Evolutionary conservation across 352 stramenopile species (phyloP).

Genomic region (Peronospora belbahrii): DNA sequence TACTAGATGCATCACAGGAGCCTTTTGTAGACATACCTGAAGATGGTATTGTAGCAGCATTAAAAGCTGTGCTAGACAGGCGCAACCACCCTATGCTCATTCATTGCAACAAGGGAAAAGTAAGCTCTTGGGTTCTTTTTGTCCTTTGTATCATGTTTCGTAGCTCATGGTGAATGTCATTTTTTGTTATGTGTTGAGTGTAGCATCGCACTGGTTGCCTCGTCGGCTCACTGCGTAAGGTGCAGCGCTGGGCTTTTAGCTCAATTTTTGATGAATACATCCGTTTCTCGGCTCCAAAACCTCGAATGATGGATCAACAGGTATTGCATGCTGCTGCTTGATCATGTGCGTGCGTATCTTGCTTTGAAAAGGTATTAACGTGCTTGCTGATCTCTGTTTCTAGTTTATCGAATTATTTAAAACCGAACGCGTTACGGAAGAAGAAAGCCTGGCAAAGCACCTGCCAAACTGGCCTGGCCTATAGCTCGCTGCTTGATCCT

Average conservation of each 20-base stretch:
- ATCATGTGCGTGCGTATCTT: background rate
- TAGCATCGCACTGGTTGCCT: conserved; percentile 77
- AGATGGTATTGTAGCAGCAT: conserved; percentile 60
- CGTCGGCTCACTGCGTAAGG: conserved; percentile 69
- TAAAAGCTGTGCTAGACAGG: conserved; percentile 74
- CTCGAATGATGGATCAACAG: conserved; percentile 85
- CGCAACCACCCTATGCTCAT: conserved; percentile 85
- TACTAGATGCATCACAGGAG: too few species aligned
- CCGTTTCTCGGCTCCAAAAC: conserved; percentile 76
- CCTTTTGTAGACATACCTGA: conserved; percentile 84
- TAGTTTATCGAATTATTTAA: conserved; percentile 85
- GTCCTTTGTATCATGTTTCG: background rate
- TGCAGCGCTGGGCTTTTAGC: conserved; percentile 77
- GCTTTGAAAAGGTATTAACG: conserved; percentile 2
- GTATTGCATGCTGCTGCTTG: conserved; percentile 10
- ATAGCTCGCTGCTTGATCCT: conserved; percentile 4
- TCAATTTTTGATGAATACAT: conserved; percentile 85
- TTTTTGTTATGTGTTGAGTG: conserved; percentile 1
- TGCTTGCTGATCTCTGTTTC: background rate
- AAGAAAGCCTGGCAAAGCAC: conserved; percentile 38
- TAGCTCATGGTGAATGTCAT: background rate
- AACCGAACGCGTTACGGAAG: conserved; percentile 56
- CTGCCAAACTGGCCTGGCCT: conserved; percentile 61
- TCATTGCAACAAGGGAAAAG: conserved; percentile 85
- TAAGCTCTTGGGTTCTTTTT: conserved; percentile 9